phyloP scores from a whole-genome alignment of 495 filamentous ascomycete species.

The Daldinia childiae region DNA sequence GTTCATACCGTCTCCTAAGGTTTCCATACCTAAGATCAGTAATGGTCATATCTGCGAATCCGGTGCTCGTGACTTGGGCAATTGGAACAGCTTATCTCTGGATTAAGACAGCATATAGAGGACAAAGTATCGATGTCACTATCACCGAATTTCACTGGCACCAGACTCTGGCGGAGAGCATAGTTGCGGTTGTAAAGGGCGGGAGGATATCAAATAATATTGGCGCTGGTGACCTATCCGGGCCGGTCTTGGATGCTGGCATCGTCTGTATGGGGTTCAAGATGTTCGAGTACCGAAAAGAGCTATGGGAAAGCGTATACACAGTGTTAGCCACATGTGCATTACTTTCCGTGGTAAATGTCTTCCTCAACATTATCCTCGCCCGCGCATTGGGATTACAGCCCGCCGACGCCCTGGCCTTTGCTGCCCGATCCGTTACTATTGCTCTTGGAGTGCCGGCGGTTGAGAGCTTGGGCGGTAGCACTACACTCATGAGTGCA shows the following conservation, averaged over 20 bases:
- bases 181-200: constrained; percentile 35
- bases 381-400: constrained; percentile 49
- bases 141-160: constrained; percentile 50
- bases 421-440: constrained; percentile 58
- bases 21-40: constrained; percentile 39
- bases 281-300: constrained; percentile 57
- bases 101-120: constrained; percentile 45
- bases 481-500: constrained; percentile 54
- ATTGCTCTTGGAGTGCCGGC: constrained; percentile 49
- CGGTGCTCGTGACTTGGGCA: constrained; percentile 55
- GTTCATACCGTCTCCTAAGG: constrained; percentile 24
- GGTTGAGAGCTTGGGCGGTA: constrained; percentile 50
- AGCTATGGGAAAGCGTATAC: constrained; percentile 51
- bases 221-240: constrained; percentile 56
- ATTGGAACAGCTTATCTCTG: constrained; percentile 53
- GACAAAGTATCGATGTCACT: constrained; percentile 36
- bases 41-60: constrained; percentile 51
- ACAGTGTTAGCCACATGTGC: constrained; percentile 48
- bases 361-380: constrained; percentile 50
- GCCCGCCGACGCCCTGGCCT: constrained; percentile 49
- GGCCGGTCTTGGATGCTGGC: constrained; percentile 55
- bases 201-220: constrained; percentile 35
- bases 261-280: constrained; percentile 59
- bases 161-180: constrained; percentile 47
- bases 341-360: constrained; percentile 46